These are phyloP conservation scores for Myotisia sp. DNA, from an alignment of 2,329 filamentous ascomycete genomes.

Conservation along the genomic window DNA sequence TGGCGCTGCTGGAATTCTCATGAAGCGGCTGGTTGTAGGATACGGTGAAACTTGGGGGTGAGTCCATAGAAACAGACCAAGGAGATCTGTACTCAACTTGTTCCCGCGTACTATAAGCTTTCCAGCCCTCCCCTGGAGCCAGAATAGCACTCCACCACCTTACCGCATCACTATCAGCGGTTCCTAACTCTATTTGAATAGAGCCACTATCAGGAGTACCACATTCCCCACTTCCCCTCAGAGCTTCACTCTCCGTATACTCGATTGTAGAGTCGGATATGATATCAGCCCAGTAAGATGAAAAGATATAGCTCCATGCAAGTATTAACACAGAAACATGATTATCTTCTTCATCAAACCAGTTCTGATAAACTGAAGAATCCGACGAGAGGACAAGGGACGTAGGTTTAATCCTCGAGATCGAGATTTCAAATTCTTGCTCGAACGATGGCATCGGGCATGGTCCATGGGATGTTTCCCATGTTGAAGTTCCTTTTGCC, in stretches of 20 bases:
- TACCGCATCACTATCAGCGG: conserved; percentile 5
- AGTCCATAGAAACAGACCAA: conserved; percentile 5
- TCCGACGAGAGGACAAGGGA: conserved; percentile 1
- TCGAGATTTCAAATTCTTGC: conserved; percentile 4
- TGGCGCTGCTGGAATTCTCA: not conserved
- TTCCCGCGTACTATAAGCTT: conserved; percentile 6
- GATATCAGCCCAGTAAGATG: conserved; percentile 8
- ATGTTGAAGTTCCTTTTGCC: conserved; percentile 6
- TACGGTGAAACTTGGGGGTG: conserved; percentile 1
- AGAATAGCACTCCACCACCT: conserved; percentile 13
- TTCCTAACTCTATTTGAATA: conserved; percentile 6
- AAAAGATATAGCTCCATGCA: conserved; percentile 10
- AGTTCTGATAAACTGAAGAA: conserved; percentile 5
- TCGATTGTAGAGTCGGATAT: conserved; percentile 4
- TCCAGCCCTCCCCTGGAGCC: conserved; percentile 10
- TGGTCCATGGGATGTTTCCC: conserved; percentile 3
- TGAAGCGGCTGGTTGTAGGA: not conserved
- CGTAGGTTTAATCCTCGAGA: conserved; percentile 2
- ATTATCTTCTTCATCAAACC: conserved; percentile 7
- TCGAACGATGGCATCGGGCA: not conserved
- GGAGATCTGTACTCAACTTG: conserved; percentile 5
- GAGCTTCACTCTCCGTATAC: conserved; percentile 6
- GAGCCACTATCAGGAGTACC: not conserved
- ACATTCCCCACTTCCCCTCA: not conserved
- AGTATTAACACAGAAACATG: conserved; percentile 10